A percentile compares a stretch with the other conserved stretches of the same genome.
Evolutionary conservation across 2,329 filamentous ascomycete species (phyloP).

Genomic region (Diplocarpon mali): DNA sequence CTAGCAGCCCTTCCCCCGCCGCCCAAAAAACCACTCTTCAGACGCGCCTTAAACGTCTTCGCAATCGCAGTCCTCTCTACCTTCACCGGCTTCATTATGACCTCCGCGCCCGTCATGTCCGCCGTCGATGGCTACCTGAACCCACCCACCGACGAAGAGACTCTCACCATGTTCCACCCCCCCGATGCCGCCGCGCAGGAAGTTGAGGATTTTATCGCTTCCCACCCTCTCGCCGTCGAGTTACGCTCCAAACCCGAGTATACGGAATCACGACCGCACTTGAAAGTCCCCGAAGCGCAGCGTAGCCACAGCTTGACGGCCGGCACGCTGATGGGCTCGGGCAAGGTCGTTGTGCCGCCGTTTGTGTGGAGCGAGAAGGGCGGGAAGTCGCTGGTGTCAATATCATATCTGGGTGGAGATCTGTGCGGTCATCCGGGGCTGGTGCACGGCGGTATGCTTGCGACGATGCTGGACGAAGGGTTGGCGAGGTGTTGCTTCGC

Average conservation of each 20-base stretch:
- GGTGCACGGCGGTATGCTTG: conserved; percentile 79
- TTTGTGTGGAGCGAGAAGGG: conserved; percentile 62
- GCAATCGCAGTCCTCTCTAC: conserved; percentile 38
- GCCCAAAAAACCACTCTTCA: conserved; percentile 30
- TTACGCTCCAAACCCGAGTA: conserved; percentile 58
- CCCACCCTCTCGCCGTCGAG: conserved; percentile 60
- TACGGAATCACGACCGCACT: conserved; percentile 69
- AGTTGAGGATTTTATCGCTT: conserved; percentile 64
- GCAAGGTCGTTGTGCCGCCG: conserved; percentile 71
- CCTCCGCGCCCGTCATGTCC: conserved; percentile 39
- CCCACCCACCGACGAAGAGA: conserved; percentile 60
- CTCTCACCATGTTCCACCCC: conserved; percentile 53
- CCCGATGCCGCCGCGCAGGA: conserved; percentile 39
- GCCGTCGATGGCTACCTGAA: conserved; percentile 38
- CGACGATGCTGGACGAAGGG: conserved; percentile 88
- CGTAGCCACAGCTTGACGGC: conserved; percentile 70
- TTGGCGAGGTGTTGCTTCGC: conserved; percentile 81
- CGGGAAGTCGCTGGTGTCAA: conserved; percentile 57
- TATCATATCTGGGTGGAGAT: conserved; percentile 67
- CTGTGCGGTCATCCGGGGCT: conserved; percentile 86
- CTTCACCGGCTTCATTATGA: conserved; percentile 44
- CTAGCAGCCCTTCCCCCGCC: not conserved
- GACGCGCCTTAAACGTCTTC: conserved; percentile 36
- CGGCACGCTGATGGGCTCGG: conserved; percentile 64
- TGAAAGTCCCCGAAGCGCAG: conserved; percentile 67